phyloP scores from a whole-genome alignment of 495 filamentous ascomycete genomes.

The Penicillium longicatenatum region DNA sequence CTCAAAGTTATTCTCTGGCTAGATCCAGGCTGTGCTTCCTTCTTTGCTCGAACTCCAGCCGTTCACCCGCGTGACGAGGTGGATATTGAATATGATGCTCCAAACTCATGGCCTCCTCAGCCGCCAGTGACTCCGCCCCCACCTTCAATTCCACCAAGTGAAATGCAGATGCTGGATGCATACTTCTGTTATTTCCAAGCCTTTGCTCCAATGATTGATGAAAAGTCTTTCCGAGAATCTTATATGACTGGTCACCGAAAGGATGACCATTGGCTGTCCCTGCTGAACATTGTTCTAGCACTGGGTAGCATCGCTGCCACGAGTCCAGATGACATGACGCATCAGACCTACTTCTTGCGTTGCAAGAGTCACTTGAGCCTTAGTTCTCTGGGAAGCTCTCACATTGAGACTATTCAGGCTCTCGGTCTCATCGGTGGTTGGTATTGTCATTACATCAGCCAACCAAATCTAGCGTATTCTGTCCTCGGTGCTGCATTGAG shows the following conservation, averaged over 20 bases:
- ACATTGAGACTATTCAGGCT: conserved; percentile 69
- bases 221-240: conserved; percentile 70
- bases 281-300: conserved; percentile 81
- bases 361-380: conserved; percentile 65
- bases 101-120: conserved; percentile 26
- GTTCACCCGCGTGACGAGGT: conserved; percentile 24
- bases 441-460: conserved; percentile 76
- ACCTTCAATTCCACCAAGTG: conserved; percentile 32
- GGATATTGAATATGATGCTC: conserved; percentile 21
- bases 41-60: conserved; percentile 50
- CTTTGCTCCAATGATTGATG: conserved; percentile 76
- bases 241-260: conserved; percentile 66
- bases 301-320: conserved; percentile 73
- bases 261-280: conserved; percentile 72
- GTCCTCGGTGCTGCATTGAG: conserved; percentile 61
- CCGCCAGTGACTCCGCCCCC: conserved; percentile 33
- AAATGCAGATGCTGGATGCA: conserved; percentile 66
- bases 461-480: conserved; percentile 65
- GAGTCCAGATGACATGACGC: conserved; percentile 68
- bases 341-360: conserved; percentile 71
- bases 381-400: conserved; percentile 55
- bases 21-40: conserved; percentile 62
- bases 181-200: conserved; percentile 79
- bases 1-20: conserved; percentile 80
- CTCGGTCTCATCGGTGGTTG: conserved; percentile 68